A percentile compares a stretch with the other conserved stretches of the same genome.
phyloP scores from a whole-genome alignment of 495 filamentous ascomycete species.

The Terfezia boudieri region DNA sequence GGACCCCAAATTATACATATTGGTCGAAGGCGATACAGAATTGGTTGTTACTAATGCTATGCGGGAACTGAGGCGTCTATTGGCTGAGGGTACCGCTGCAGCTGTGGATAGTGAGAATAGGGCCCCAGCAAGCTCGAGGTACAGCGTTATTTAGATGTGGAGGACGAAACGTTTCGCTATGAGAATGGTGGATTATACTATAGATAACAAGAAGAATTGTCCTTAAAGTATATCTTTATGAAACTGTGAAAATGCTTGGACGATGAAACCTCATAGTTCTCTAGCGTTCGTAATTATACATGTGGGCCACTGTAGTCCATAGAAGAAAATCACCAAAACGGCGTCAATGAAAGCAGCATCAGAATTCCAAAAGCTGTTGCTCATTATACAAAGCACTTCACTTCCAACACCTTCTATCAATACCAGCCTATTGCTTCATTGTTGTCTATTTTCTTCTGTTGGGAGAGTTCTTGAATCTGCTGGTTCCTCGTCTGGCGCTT shows the following conservation, averaged over 20 bases:
- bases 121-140: conserved; percentile 62
- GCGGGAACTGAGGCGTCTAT: conserved; percentile 63
- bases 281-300: too few relatives aligned
- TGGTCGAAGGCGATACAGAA: conserved; percentile 94
- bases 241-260: too few relatives aligned
- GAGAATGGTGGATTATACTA: too few relatives aligned
- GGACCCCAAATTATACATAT: conserved; percentile 81
- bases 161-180: background rate
- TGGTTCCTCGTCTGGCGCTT: background rate
- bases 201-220: too few relatives aligned
- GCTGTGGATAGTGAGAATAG: conserved; percentile 66
- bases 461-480: background rate
- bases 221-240: too few relatives aligned
- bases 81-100: conserved; percentile 82
- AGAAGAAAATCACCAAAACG: too few relatives aligned
- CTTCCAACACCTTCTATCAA: background rate
- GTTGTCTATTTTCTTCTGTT: background rate
- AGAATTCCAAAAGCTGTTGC: background rate
- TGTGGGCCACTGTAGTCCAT: too few relatives aligned
- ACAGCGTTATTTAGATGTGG: conserved; percentile 51
- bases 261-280: too few relatives aligned
- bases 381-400: too few relatives aligned
- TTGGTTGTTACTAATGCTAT: conserved; percentile 77
- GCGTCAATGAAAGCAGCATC: background rate
- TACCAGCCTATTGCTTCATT: background rate